Base-by-base conservation (phyloP, 345 rosid species). In the Microthlaspi erraticum region DNA sequence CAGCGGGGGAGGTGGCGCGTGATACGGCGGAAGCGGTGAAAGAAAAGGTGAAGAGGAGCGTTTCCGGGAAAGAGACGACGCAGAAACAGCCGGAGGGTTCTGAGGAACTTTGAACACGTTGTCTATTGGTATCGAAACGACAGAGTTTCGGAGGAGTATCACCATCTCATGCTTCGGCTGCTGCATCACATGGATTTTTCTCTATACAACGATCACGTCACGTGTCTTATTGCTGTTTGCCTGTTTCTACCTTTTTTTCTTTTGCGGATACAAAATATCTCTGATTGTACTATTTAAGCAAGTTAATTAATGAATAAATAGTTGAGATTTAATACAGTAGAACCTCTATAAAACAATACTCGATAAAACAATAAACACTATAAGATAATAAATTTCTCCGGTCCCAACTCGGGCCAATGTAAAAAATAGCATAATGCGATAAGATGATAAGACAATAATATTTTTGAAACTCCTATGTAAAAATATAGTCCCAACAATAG, bases 1-100 rank as follows among this genome's bases (percentile, higher is more conserved):
- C 81, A n/a, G 70, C 78, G 8, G 81, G 77, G 18, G 79, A 76
- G 18, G 70, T 19, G 20, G 60, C 45, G 44, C 20, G 64, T 53
- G 74, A 68, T 60, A 10, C 68, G 19, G 58, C 59, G 55, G 68
- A 46, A 46, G 33, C 44, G 4, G 69, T 73, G 13, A 71, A 60
- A 53, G 69, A 72, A 12, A 72, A 72, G 36, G 32, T 64, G 34
- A 70, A 63, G 54, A 56, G 23, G n/a, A 76, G 54, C 55, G 53
- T 64, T 58, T 41, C 76, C 69, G 45, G 70, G 3, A 8, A 32
- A 38, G 64, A 10, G 16, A 29, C 20, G 19, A 41, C 33, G 33
- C 19, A 34, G 32, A 14, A 57, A 32, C 46, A 46, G 41, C 2
- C 45, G 9, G 45, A 39, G 62, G 18, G 60, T 6, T 14, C 55